Percentiles rank a stretch among this genome's conserved stretches.
These are phyloP conservation scores for Harringtonia lauricola DNA, from an alignment of 2,329 filamentous ascomycete species.

Conservation along the genomic window DNA sequence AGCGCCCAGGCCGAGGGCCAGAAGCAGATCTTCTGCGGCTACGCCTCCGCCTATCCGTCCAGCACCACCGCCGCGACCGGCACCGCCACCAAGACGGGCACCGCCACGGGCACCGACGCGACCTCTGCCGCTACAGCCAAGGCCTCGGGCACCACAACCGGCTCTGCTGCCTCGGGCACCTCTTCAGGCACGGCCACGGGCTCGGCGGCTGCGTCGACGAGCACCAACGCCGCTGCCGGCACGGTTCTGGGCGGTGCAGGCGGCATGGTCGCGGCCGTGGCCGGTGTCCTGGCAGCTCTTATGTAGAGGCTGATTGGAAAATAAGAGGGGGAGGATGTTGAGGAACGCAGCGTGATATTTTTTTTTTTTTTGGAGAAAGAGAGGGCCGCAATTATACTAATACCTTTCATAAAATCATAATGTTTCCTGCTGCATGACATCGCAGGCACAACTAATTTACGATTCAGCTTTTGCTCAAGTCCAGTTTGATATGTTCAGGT, in stretches of 20 bases:
- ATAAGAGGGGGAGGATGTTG: neutral
- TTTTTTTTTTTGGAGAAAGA: no score
- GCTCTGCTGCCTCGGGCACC: neutral
- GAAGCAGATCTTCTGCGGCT: constrained; percentile 32
- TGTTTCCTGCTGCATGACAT: no score
- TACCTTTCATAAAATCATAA: neutral
- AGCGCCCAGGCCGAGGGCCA: constrained; percentile 22
- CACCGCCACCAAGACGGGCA: constrained; percentile 13
- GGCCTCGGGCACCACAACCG: constrained; percentile 11
- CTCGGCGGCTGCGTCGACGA: constrained; percentile 1
- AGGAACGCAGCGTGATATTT: no score
- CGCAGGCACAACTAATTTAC: neutral
- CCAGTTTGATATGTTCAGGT: constrained; percentile 5
- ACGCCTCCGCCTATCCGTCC: constrained; percentile 31
- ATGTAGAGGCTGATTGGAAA: constrained; percentile 16
- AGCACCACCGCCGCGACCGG: constrained; percentile 13
- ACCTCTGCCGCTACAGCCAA: constrained; percentile 11
- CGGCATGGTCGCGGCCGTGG: constrained; percentile 19
- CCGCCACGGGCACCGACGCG: constrained; percentile 14
- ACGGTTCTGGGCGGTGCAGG: constrained; percentile 19
- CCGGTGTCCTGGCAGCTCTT: constrained; percentile 19
- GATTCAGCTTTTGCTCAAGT: neutral
- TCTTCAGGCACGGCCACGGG: constrained; percentile 7
- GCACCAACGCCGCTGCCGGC: constrained; percentile 14
- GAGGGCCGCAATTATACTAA: no score